Percentiles rank a stretch among this genome's conserved stretches.
Evolutionary conservation across 495 filamentous ascomycete species (phyloP).

Genomic region (Penicillium macrosclerotiorum): DNA sequence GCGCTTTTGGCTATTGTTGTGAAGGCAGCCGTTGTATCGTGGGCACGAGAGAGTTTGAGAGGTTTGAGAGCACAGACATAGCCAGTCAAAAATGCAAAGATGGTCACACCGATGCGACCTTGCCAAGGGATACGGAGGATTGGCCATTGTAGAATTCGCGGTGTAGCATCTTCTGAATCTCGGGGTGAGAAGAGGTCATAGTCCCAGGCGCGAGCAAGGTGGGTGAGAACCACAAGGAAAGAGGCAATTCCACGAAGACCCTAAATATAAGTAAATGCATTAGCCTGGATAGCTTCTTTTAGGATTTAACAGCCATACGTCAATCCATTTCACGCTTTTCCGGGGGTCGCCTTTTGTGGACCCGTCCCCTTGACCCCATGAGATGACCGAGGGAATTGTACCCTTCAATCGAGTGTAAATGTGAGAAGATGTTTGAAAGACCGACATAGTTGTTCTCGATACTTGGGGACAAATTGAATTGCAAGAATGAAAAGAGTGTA

Average conservation of each 20-base stretch:
- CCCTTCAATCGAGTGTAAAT: conserved; percentile 36
- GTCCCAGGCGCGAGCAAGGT: conserved; percentile 61
- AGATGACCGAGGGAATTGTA: conserved; percentile 22
- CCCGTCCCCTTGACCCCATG: conserved; percentile 29
- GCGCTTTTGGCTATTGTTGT: conserved; percentile 58
- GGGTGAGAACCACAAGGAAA: conserved; percentile 64
- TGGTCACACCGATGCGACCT: conserved; percentile 63
- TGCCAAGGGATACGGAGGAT: conserved; percentile 63
- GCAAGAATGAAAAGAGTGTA: neutral
- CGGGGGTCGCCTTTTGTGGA: conserved; percentile 38
- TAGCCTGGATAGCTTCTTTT: neutral
- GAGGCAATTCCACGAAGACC: conserved; percentile 66
- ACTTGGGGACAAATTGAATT: neutral
- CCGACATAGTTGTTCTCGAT: conserved; percentile 16
- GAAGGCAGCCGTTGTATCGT: conserved; percentile 53
- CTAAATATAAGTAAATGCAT: conserved; percentile 37
- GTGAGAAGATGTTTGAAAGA: conserved; percentile 18
- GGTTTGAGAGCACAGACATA: conserved; percentile 70
- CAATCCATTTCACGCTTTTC: conserved; percentile 70
- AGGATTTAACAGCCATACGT: conserved; percentile 46
- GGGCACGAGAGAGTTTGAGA: conserved; percentile 55
- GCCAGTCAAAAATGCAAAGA: conserved; percentile 66
- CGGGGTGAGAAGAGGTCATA: conserved; percentile 57
- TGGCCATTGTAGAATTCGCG: conserved; percentile 59
- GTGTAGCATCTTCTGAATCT: conserved; percentile 41